These are phyloP conservation scores for Sporothrix protearum DNA, from an alignment of 2,329 filamentous ascomycete genomes.

Conservation along the genomic window DNA sequence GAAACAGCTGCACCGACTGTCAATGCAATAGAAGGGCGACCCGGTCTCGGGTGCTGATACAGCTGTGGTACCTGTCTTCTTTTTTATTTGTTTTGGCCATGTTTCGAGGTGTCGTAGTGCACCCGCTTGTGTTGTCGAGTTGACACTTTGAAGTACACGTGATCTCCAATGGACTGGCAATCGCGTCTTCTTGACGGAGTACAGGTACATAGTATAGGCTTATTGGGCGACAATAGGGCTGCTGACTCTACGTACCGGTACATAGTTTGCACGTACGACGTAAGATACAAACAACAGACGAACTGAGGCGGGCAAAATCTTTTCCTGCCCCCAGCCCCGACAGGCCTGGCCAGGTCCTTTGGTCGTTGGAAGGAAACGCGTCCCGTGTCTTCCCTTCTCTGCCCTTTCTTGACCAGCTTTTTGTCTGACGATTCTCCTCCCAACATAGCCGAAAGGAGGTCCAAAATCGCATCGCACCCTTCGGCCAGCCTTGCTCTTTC, in stretches of 20 bases:
- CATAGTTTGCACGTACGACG: too few species aligned
- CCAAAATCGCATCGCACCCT: conserved; percentile 4
- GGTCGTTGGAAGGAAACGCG: conserved; percentile 13
- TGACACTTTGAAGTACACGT: neutral
- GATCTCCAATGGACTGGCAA: neutral
- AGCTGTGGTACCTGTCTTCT: neutral
- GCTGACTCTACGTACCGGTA: neutral
- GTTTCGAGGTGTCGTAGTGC: neutral
- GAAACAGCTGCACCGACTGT: conserved; percentile 19
- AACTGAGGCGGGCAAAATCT: neutral
- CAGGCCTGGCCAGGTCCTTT: neutral
- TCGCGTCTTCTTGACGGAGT: neutral
- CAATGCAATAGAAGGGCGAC: conserved; percentile 5
- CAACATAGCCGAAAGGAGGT: conserved; percentile 1
- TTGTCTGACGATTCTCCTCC: conserved; percentile 8
- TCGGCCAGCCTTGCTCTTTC: conserved; percentile 7
- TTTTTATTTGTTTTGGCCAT: neutral
- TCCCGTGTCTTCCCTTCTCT: conserved; percentile 18
- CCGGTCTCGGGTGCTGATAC: neutral
- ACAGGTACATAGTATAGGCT: neutral
- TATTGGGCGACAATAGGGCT: too few species aligned
- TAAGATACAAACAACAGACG: neutral
- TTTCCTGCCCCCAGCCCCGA: conserved; percentile 11
- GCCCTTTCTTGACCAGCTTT: neutral
- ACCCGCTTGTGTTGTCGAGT: neutral